phyloP scores from a whole-genome alignment of 306 rosid species.

The Clitoria ternatea region DNA sequence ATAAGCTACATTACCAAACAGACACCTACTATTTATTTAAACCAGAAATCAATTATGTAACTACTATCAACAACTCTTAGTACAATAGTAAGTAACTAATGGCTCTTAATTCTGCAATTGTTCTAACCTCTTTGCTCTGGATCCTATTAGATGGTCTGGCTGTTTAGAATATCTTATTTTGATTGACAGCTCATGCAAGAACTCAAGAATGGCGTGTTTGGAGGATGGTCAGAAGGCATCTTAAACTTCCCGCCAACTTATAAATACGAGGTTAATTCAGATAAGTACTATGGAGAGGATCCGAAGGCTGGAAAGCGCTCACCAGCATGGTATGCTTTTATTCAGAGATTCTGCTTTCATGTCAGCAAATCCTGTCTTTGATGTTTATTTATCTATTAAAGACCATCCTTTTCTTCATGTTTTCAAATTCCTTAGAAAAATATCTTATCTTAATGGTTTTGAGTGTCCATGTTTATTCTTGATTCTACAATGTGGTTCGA shows the following conservation, averaged over 20 bases:
- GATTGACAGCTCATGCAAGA: constrained; percentile 67
- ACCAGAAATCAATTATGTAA: not conserved
- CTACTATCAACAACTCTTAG: not conserved
- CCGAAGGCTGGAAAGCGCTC: constrained; percentile 69
- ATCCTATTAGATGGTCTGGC: not conserved
- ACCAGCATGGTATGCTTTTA: constrained; percentile 83
- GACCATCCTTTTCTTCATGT: not conserved
- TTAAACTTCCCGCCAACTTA: constrained; percentile 87
- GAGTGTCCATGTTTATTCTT: not conserved
- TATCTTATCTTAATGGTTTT: not conserved
- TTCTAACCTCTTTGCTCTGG: not conserved
- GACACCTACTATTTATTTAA: not conserved
- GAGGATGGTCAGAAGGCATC: constrained; percentile 94
- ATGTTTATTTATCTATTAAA: not conserved
- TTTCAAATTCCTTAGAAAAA: not conserved
- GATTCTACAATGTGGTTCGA: not conserved
- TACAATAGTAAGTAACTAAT: too few species aligned
- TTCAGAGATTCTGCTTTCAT: constrained; percentile 10
- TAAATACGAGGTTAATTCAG: constrained; percentile 76
- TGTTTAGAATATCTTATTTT: constrained; percentile 27
- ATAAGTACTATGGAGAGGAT: constrained; percentile 77
- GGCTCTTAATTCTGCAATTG: not conserved
- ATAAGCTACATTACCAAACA: too few species aligned
- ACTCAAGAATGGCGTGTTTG: constrained; percentile 56
- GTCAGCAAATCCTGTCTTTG: constrained; percentile 4